A percentile compares a stretch with the other conserved stretches of the same genome.
Evolutionary conservation across 371 early-diverging fungal species (phyloP).

Genomic region (Mucor sp.): DNA sequence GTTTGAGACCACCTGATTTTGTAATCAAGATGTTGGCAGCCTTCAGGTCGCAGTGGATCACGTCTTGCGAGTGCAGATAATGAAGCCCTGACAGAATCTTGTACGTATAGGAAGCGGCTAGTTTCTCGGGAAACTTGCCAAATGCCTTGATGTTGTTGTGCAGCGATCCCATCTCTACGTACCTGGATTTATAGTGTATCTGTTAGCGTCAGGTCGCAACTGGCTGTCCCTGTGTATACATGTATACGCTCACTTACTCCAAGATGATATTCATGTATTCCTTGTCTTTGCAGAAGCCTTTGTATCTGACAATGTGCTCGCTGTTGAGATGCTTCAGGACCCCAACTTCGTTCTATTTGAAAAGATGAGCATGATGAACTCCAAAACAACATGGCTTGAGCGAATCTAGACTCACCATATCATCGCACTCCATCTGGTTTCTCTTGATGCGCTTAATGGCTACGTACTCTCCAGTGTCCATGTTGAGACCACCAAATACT

Average conservation of each 20-base stretch:
- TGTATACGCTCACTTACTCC: constrained; percentile 61
- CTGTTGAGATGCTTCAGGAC: constrained; percentile 76
- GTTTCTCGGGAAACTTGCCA: constrained; percentile 90
- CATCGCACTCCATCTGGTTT: constrained; percentile 59
- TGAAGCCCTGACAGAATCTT: constrained; percentile 90
- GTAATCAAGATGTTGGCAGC: constrained; percentile 94
- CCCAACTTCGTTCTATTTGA: constrained; percentile 66
- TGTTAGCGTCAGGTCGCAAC: neutral
- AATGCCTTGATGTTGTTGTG: constrained; percentile 79
- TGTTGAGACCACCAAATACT: constrained; percentile 82
- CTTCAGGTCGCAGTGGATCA: constrained; percentile 96
- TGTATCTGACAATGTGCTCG: constrained; percentile 87
- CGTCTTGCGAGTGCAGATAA: constrained; percentile 89
- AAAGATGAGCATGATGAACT: no score
- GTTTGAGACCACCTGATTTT: constrained; percentile 89
- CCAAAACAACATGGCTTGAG: no score
- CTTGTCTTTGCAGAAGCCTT: constrained; percentile 79
- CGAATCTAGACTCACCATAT: constrained; percentile 62
- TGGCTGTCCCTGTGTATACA: neutral
- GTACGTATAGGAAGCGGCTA: constrained; percentile 86
- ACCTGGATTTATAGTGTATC: constrained; percentile 17
- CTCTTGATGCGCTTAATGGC: constrained; percentile 86
- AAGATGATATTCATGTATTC: constrained; percentile 83
- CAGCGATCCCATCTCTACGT: constrained; percentile 95
- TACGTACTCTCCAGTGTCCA: constrained; percentile 84